These are phyloP conservation scores for Clonostachys rosea DNA, from an alignment of 2,329 filamentous ascomycete species.

Conservation along the genomic window DNA sequence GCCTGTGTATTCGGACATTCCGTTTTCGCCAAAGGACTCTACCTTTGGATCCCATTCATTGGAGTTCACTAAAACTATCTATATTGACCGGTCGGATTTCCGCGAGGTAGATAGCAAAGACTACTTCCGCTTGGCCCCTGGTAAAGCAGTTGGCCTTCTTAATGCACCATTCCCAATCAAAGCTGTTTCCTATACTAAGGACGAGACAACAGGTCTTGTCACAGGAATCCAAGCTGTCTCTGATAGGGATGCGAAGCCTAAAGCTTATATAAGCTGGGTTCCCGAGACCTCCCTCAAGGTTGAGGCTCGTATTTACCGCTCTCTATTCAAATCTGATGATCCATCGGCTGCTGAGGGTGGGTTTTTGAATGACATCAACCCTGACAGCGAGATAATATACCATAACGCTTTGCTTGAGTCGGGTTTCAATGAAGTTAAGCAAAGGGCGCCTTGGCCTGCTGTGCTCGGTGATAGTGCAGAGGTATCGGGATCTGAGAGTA, in stretches of 20 bases:
- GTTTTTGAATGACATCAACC: slow-evolving; percentile 80
- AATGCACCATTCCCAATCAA: slow-evolving; percentile 69
- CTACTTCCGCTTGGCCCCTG: slow-evolving; percentile 77
- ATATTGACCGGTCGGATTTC: slow-evolving; percentile 82
- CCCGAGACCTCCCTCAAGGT: slow-evolving; percentile 61
- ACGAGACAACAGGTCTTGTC: slow-evolving; percentile 58
- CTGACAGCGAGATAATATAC: slow-evolving; percentile 77
- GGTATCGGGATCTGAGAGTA: slow-evolving; percentile 63
- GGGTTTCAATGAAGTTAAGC: slow-evolving; percentile 74
- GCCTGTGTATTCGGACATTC: slow-evolving; percentile 60
- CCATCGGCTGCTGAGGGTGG: slow-evolving; percentile 74
- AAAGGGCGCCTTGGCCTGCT: slow-evolving; percentile 76
- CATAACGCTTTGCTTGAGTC: slow-evolving; percentile 74
- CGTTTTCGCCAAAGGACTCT: slow-evolving; percentile 80
- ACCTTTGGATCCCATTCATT: slow-evolving; percentile 57
- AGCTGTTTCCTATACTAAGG: slow-evolving; percentile 65
- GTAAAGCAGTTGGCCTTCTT: slow-evolving; percentile 71
- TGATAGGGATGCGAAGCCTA: slow-evolving; percentile 70
- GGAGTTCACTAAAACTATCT: slow-evolving; percentile 70
- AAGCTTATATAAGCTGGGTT: slow-evolving; percentile 91
- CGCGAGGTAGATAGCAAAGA: slow-evolving; percentile 68
- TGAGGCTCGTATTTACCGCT: slow-evolving; percentile 74
- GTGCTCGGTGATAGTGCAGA: slow-evolving; percentile 65
- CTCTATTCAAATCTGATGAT: slow-evolving; percentile 82
- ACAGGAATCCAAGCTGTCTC: slow-evolving; percentile 59